Evolutionary conservation across 306 rosid species (phyloP), one percentile per base, ranked within the genome.

Genomic region (Sesbania bispinosa): DNA sequence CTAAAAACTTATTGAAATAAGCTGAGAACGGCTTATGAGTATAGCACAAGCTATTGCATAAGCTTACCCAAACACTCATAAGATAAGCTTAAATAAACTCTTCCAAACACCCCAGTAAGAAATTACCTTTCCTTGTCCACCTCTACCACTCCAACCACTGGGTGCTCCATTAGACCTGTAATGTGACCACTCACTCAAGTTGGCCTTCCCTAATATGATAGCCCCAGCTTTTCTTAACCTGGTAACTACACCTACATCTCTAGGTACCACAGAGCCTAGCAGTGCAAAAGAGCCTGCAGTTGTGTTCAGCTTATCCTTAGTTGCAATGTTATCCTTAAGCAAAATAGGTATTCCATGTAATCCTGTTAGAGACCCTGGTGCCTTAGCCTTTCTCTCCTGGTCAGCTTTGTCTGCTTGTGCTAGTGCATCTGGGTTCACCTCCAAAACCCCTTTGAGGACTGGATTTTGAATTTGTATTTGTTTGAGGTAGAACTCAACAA

Each of bases 191-290:
- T 90, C 90, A 10, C 82, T 79, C 39, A 90, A 29, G 10, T 55
- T 88, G 9, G 92, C 88, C 67, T 84, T 90, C 18, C 96, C 96
- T 18, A 90, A 47, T 2, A 90, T 84, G 67, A 90, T 59, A 7
- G 96, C 96, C 4, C 96, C 96, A 21, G 85, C 85, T 65, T 72
- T 62, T 69, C 94, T 90, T 67, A 90, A 55, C 85, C 43, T 86
- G 2, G 67, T 7, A 42, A 84, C 88, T 0, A 88, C 94, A 2
- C 87, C 89, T 3, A 94, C 89, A 66, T 90, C 96, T 24, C 85
- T 82, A 13, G 88, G 85, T 61, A 88, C 88, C 11, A 80, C 57
- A 2, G 94, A 88, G 2, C 93, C 89, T 8, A 85, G 75, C 48
- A 90, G 52, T 4, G 92, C 88, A 38, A 39, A 86, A 1, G 96